Percentiles rank a stretch among this genome's conserved stretches.
These are phyloP conservation scores for Monilinia vaccinii-corymbosi DNA, from an alignment of 2,329 filamentous ascomycete species.

Conservation along the genomic window DNA sequence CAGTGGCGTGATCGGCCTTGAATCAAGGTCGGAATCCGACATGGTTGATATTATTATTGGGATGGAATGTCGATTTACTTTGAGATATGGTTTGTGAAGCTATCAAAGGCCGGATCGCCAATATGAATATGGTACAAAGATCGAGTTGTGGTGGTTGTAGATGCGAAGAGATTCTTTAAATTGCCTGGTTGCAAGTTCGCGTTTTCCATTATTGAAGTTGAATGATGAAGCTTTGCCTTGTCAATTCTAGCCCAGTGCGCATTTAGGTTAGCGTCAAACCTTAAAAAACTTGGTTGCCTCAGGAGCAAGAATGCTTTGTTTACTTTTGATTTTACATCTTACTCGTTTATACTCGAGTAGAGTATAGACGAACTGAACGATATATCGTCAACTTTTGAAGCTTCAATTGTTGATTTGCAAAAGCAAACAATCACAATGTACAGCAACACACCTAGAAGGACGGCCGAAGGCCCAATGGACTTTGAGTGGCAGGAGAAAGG, in stretches of 20 bases:
- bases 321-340: conserved; percentile 8
- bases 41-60: conserved; percentile 11
- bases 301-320: conserved; percentile 10
- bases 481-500: conserved; percentile 52
- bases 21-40: conserved; percentile 24
- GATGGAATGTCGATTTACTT: neutral
- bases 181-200: conserved; percentile 2
- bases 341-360: too few species aligned
- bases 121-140: neutral
- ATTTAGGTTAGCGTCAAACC: conserved; percentile 10
- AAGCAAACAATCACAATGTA: conserved; percentile 17
- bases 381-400: neutral
- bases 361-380: too few species aligned
- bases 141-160: neutral
- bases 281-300: conserved; percentile 11
- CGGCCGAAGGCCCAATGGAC: conserved; percentile 54
- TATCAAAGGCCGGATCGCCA: neutral
- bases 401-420: neutral
- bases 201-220: neutral
- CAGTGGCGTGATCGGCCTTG: conserved; percentile 18
- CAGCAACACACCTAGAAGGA: conserved; percentile 42
- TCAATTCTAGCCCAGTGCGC: neutral
- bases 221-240: conserved; percentile 5
- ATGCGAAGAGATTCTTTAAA: neutral
- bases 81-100: neutral